Conservation (phyloP, 805 yeast genomes). For the Lipomyces mesembrius region DNA sequence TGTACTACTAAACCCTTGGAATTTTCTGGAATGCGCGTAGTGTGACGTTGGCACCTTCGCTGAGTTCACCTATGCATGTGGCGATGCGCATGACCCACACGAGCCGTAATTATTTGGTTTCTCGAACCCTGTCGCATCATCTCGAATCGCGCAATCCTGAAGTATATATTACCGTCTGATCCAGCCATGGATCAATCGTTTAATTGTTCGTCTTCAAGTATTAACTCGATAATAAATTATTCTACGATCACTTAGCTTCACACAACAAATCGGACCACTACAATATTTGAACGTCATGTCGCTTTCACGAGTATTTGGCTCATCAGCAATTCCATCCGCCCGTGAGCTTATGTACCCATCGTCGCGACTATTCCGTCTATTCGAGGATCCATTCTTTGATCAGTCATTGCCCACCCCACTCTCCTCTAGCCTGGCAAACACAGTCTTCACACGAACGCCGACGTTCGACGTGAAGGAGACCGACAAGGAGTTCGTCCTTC, state of each 20-base stretch:
- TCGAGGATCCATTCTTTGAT: conserved; percentile 9
- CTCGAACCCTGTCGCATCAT: neutral
- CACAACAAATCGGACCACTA: neutral
- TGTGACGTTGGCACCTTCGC: neutral
- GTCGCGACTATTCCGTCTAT: conserved; percentile 10
- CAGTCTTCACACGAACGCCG: conserved; percentile 27
- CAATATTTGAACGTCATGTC: conserved; percentile 21
- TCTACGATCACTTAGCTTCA: neutral
- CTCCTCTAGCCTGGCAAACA: conserved; percentile 6
- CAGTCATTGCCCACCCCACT: neutral
- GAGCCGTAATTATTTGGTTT: neutral
- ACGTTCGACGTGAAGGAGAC: conserved; percentile 32
- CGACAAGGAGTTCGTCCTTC: conserved; percentile 19
- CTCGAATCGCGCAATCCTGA: neutral
- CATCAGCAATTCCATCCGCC: conserved; percentile 19
- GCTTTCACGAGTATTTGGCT: conserved; percentile 25
- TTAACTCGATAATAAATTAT: neutral
- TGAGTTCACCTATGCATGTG: neutral
- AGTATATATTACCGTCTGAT: neutral
- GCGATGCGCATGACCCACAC: neutral
- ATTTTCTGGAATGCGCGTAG: neutral
- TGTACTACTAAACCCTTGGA: neutral
- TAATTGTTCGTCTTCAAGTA: neutral
- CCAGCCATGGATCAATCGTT: too few species aligned
- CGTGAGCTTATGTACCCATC: conserved; percentile 22